A percentile compares a stretch with the other conserved stretches of the same genome.
phyloP scores from a whole-genome alignment of 768 basidiomycete genomes.

The Agrocybe chaxingu region DNA sequence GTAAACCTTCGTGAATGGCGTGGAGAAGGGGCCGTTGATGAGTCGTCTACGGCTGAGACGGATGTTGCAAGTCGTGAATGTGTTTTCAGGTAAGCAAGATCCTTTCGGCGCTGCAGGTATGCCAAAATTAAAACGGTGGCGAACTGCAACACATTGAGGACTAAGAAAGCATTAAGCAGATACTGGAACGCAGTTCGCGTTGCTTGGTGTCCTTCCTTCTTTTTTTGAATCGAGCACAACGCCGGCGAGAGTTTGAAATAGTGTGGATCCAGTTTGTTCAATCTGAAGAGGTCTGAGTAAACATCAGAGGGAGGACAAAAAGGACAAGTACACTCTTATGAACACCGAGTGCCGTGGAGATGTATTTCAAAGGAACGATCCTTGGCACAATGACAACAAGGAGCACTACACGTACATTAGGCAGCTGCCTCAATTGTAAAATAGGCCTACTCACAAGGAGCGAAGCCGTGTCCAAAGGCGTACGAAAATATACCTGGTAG shows the following conservation, averaged over 20 bases:
- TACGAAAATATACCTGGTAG: slow-evolving; percentile 61
- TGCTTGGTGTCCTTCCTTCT: slow-evolving; percentile 19
- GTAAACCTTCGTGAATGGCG: background rate
- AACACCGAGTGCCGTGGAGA: slow-evolving; percentile 74
- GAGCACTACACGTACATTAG: slow-evolving; percentile 42
- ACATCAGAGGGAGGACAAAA: background rate
- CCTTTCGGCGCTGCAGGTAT: slow-evolving; percentile 42
- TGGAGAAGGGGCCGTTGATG: background rate
- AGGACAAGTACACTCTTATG: slow-evolving; percentile 65
- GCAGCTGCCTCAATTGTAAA: background rate
- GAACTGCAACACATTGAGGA: slow-evolving; percentile 56
- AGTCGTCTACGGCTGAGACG: background rate
- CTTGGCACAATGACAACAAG: slow-evolving; percentile 73
- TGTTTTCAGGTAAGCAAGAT: slow-evolving; percentile 5
- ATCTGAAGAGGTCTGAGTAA: slow-evolving; percentile 37
- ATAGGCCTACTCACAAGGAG: slow-evolving; percentile 50
- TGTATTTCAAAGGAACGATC: slow-evolving; percentile 67
- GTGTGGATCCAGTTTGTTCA: slow-evolving; percentile 71
- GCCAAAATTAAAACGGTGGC: slow-evolving; percentile 47
- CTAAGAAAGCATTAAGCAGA: slow-evolving; percentile 54
- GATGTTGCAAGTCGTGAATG: background rate
- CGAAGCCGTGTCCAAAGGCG: slow-evolving; percentile 69
- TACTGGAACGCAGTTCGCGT: slow-evolving; percentile 38
- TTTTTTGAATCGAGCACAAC: slow-evolving; percentile 55
- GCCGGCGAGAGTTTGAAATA: slow-evolving; percentile 73